These are phyloP conservation scores for Knoxia roxburghii DNA, from an alignment of 257 asterid genomes.

Conservation along the genomic window DNA sequence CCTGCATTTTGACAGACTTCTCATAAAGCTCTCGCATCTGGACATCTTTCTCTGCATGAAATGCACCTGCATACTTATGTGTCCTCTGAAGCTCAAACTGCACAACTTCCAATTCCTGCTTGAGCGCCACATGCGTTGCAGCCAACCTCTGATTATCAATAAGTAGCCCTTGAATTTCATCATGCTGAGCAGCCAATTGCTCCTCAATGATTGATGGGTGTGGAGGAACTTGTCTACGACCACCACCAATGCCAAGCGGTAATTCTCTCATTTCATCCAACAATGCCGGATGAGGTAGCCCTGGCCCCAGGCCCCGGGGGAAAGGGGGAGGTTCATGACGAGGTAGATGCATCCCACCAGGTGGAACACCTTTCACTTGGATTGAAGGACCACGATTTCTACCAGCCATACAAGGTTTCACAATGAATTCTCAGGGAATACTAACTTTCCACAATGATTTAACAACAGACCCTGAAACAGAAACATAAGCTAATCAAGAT, in stretches of 20 bases:
- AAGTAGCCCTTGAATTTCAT: conserved; percentile 74
- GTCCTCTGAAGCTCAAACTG: conserved; percentile 78
- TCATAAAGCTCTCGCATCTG: conserved; percentile 68
- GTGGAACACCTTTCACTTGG: conserved; percentile 57
- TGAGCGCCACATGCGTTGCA: conserved; percentile 92
- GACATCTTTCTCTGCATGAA: conserved; percentile 63
- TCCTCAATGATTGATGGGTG: conserved; percentile 70
- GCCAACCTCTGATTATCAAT: conserved; percentile 88
- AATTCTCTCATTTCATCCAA: conserved; percentile 72
- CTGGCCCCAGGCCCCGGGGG: conserved; percentile 43
- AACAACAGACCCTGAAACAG: conserved; percentile 2
- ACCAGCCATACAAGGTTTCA: conserved; percentile 42
- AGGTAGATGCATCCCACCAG: conserved; percentile 50
- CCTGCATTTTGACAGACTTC: conserved; percentile 74
- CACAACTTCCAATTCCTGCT: conserved; percentile 73
- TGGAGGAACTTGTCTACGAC: conserved; percentile 62
- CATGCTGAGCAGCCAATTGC: conserved; percentile 70
- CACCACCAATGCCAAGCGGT: conserved; percentile 57
- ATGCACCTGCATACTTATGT: conserved; percentile 62
- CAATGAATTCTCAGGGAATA: background rate
- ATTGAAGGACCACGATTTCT: conserved; percentile 71
- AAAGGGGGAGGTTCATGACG: conserved; percentile 49
- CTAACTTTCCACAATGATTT: background rate
- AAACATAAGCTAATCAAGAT: background rate
- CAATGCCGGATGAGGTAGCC: conserved; percentile 44